A percentile compares a stretch with the other conserved stretches of the same genome.
These are phyloP conservation scores for Botrytis cinerea DNA, from an alignment of 2,329 filamentous ascomycete genomes.

Conservation along the genomic window DNA sequence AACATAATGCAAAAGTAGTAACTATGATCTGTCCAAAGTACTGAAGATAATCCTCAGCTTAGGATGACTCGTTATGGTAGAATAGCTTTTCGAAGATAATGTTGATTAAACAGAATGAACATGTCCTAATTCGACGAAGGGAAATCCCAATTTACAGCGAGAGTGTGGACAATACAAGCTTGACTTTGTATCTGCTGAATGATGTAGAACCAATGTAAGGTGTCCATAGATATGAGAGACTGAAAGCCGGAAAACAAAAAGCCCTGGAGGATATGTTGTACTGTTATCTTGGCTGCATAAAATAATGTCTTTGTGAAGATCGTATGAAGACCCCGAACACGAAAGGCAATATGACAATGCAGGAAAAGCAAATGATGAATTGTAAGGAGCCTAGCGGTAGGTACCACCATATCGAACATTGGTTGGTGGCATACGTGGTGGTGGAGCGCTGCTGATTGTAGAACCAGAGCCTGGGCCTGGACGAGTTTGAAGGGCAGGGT, in stretches of 20 bases:
- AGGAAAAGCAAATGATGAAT: constrained; percentile 30
- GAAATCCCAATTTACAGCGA: constrained; percentile 31
- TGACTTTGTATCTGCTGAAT: constrained; percentile 39
- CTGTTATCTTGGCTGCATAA: constrained; percentile 38
- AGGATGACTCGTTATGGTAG: constrained; percentile 57
- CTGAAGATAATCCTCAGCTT: constrained; percentile 53
- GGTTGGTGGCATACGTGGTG: constrained; percentile 57
- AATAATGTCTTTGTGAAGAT: constrained; percentile 40
- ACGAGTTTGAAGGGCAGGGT: constrained; percentile 84
- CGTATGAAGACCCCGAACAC: constrained; percentile 38
- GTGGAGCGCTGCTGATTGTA: constrained; percentile 53
- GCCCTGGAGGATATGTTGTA: constrained; percentile 41
- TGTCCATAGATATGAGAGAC: constrained; percentile 42
- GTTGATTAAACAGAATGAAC: constrained; percentile 41
- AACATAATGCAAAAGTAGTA: constrained; percentile 55
- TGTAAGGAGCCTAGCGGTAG: constrained; percentile 53
- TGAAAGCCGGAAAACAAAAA: constrained; percentile 38
- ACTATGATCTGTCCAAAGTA: constrained; percentile 64
- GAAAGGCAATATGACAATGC: constrained; percentile 36
- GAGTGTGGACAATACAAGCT: constrained; percentile 36
- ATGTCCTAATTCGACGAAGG: constrained; percentile 38
- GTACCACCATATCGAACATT: constrained; percentile 57
- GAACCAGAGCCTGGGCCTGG: constrained; percentile 80
- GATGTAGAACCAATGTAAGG: constrained; percentile 37
- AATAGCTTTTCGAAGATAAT: constrained; percentile 43